A percentile compares a stretch with the other conserved stretches of the same genome.
Evolutionary conservation across 2,329 filamentous ascomycete genomes (phyloP).

Genomic region (Gaeumannomyces sp.): DNA sequence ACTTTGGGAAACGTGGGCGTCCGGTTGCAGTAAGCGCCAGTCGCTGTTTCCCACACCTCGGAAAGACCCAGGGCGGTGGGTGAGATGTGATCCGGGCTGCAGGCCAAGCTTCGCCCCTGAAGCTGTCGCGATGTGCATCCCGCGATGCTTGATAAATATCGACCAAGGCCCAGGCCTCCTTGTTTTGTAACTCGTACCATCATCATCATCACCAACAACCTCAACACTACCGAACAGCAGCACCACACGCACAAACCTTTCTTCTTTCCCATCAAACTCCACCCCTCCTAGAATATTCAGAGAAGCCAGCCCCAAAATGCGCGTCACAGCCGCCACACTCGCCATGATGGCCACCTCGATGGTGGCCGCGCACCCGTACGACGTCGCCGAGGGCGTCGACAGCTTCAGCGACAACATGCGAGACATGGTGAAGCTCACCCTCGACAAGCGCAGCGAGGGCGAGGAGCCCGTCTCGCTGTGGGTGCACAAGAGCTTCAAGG

Average conservation of each 20-base stretch:
- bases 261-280: background rate
- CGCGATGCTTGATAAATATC: background rate
- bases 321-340: background rate
- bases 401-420: background rate
- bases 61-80: background rate
- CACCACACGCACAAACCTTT: background rate
- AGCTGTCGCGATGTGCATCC: background rate
- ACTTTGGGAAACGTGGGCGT: background rate
- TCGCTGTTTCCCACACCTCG: too few relatives aligned
- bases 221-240: background rate
- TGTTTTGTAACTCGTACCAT: background rate
- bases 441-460: background rate
- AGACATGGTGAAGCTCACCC: background rate
- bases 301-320: background rate
- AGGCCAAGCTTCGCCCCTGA: background rate
- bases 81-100: background rate
- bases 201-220: background rate
- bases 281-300: background rate
- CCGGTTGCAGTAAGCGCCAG: background rate
- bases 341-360: background rate
- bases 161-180: background rate
- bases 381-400: background rate
- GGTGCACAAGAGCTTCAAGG: constrained; percentile 1
- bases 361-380: background rate
- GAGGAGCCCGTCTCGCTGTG: constrained; percentile 3